Conservation (phyloP, 164 flowering plant genomes). For the Pachysandra terminalis region DNA sequence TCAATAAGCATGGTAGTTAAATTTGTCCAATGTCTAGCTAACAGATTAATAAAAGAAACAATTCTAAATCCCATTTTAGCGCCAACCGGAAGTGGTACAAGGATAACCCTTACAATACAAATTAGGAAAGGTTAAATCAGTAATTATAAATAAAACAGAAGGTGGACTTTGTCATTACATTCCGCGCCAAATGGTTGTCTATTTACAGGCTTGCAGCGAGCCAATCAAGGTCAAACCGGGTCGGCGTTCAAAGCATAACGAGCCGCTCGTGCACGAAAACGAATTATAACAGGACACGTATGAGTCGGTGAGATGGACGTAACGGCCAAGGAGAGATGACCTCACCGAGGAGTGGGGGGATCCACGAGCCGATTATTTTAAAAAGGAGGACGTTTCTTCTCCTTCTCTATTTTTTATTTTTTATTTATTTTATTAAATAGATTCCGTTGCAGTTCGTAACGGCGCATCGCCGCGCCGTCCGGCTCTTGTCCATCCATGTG, state of each 20-base stretch:
- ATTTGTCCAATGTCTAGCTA: too few species aligned
- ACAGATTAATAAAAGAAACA: too few species aligned
- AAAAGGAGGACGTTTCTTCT: constrained; percentile 11
- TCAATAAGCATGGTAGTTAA: too few species aligned
- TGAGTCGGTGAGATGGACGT: constrained; percentile 30
- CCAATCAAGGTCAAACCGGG: constrained; percentile 26
- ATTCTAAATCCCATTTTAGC: too few species aligned
- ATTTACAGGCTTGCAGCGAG: background rate
- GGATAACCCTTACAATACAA: background rate
- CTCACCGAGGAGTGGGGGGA: constrained; percentile 20
- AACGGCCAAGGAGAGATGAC: constrained; percentile 40
- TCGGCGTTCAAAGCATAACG: constrained; percentile 34
- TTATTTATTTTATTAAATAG: constrained; percentile 3
- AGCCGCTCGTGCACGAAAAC: constrained; percentile 8
- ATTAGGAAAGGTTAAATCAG: background rate
- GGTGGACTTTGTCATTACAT: background rate
- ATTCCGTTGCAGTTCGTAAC: constrained; percentile 38
- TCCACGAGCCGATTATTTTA: constrained; percentile 39
- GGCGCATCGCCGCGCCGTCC: constrained; percentile 78
- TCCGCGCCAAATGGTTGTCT: background rate
- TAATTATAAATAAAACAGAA: background rate
- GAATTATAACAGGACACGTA: constrained; percentile 20
- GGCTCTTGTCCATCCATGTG: constrained; percentile 55
- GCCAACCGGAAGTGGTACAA: background rate
- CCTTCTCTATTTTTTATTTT: too few species aligned